phyloP scores from a whole-genome alignment of 495 filamentous ascomycete species.

The Pseudomonodictys pantanalensis region DNA sequence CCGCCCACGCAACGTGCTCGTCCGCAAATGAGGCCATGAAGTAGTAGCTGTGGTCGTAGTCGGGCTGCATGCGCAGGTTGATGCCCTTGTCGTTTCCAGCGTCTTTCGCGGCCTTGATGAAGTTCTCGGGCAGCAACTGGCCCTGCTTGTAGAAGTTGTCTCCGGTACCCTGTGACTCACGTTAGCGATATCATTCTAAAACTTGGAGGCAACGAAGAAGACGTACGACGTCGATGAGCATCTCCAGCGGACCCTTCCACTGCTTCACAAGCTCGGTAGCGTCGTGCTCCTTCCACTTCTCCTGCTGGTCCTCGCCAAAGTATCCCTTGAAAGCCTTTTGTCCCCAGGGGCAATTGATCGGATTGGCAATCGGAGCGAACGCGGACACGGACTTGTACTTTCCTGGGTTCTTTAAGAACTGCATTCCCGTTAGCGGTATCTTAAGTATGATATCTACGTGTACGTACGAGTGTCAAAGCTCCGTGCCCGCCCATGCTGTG shows the following conservation, averaged over 20 bases:
- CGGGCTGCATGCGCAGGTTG: constrained; percentile 77
- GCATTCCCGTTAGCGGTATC: background rate
- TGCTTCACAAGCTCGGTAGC: constrained; percentile 83
- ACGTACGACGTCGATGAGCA: constrained; percentile 77
- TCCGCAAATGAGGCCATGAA: constrained; percentile 86
- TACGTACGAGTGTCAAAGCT: constrained; percentile 71
- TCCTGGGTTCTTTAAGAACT: constrained; percentile 85
- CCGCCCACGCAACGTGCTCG: constrained; percentile 88
- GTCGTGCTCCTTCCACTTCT: constrained; percentile 83
- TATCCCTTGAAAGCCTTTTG: constrained; percentile 93
- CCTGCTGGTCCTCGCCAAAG: constrained; percentile 67
- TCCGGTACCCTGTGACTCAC: constrained; percentile 65
- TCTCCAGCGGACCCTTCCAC: constrained; percentile 68
- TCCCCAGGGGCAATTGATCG: constrained; percentile 83
- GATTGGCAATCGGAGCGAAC: constrained; percentile 91
- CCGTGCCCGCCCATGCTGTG: constrained; percentile 98
- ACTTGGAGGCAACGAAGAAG: background rate
- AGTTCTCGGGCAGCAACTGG: constrained; percentile 91
- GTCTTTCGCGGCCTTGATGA: constrained; percentile 73
- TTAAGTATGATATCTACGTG: background rate
- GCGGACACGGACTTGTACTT: constrained; percentile 84
- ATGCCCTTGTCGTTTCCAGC: constrained; percentile 63
- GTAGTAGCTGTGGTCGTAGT: constrained; percentile 95
- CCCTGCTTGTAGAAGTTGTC: constrained; percentile 95
- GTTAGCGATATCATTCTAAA: background rate